Conservation (phyloP, 176 grass and related monocot genomes). For the Phoenix roebelenii region DNA sequence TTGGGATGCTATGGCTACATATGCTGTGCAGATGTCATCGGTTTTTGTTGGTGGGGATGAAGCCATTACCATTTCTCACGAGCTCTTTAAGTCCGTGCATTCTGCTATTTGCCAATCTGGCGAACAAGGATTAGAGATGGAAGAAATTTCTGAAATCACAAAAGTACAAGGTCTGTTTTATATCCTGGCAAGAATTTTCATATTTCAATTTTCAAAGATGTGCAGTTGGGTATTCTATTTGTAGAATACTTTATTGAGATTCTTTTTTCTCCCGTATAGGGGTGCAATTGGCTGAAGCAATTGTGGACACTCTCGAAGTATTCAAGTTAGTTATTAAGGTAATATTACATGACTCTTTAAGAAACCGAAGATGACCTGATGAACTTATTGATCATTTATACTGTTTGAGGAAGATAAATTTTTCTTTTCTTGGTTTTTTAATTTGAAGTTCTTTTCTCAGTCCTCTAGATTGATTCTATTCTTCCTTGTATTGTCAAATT, state of each 20-base stretch:
- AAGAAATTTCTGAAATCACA: slow-evolving; percentile 49
- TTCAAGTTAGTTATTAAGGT: slow-evolving; percentile 71
- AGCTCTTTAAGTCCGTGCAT: slow-evolving; percentile 55
- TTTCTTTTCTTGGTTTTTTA: no score
- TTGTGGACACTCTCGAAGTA: slow-evolving; percentile 49
- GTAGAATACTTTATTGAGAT: slow-evolving; percentile 13
- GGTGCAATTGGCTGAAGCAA: slow-evolving; percentile 16
- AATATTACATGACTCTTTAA: neutral
- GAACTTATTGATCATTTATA: no score
- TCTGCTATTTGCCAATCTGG: slow-evolving; percentile 57
- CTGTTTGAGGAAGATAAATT: no score
- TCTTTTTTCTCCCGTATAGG: slow-evolving; percentile 8
- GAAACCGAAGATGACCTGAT: no score
- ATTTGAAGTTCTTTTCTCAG: no score
- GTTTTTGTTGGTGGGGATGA: slow-evolving; percentile 27
- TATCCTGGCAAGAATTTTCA: slow-evolving; percentile 5
- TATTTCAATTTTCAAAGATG: no score
- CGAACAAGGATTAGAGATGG: slow-evolving; percentile 55
- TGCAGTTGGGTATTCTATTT: slow-evolving; percentile 7
- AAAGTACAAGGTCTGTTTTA: slow-evolving; percentile 39
- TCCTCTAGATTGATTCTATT: no score
- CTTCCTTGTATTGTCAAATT: no score
- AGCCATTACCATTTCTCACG: slow-evolving; percentile 38
- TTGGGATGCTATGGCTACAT: slow-evolving; percentile 65
- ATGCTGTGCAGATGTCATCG: slow-evolving; percentile 26